Conservation (phyloP, 2,329 filamentous ascomycete species). For the Curvularia eragrostidis region DNA sequence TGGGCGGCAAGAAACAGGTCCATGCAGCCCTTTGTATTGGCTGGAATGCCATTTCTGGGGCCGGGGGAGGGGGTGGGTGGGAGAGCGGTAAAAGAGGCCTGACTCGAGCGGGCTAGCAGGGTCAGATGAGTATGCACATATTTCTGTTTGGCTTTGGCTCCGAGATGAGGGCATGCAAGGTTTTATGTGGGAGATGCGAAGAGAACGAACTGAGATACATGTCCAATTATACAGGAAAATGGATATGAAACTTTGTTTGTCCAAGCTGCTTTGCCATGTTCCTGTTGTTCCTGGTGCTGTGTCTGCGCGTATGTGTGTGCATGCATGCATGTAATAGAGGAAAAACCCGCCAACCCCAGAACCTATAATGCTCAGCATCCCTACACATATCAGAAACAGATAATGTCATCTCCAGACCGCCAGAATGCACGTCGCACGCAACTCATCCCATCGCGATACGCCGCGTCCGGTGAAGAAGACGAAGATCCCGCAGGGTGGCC, state of each 20-base stretch:
- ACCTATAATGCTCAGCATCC: slow-evolving; percentile 9
- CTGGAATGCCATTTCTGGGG: background rate
- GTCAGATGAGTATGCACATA: slow-evolving; percentile 5
- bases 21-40: background rate
- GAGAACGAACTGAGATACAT: background rate
- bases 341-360: background rate
- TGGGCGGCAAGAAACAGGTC: slow-evolving; percentile 9
- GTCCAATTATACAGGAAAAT: background rate
- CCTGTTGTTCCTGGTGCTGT: background rate
- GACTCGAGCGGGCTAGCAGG: slow-evolving; percentile 1
- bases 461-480: background rate
- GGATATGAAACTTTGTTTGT: background rate
- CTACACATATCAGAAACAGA: slow-evolving; percentile 2
- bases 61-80: background rate
- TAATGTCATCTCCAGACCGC: background rate
- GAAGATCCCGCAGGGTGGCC: background rate
- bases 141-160: background rate
- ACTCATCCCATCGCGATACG: background rate
- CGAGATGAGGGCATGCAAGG: background rate
- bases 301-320: background rate
- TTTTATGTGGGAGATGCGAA: background rate
- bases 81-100: slow-evolving; percentile 1
- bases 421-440: background rate
- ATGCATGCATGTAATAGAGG: background rate
- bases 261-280: background rate